Base-by-base conservation (phyloP, 805 yeast species). In the Candida tibetensis region DNA sequence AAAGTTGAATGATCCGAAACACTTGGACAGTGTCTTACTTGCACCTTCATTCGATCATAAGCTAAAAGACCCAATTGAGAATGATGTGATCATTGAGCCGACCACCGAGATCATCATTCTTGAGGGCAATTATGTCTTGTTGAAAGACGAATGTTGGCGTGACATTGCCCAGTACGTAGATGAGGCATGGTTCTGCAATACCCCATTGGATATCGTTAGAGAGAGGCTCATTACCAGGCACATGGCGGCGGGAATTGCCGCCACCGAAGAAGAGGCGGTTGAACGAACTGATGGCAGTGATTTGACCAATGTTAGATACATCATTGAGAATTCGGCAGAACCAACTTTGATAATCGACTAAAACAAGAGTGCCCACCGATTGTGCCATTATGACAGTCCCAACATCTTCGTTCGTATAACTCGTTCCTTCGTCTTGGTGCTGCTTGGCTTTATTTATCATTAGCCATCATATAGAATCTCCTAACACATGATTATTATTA, bases 211-310 rank as follows among this genome's bases (percentile, higher is more conserved):
- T 0, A 52, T 36, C 14, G 44, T 41, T 14, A 34, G 42, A 16
- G 45, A 45, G 15, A 40, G 62, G 9, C 43, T 56, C 5, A 46
- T 56, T 5, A 32, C 39, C 17, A 40, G 60, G n/a, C 62, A 57
- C 35, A 17, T 57, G 32, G 44, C 44, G n/a, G 45, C 55, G 31
- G 60, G 59, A 2, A 49, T 55, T 3, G 40, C 42, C 6, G 12
- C 36, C 12, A 33, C 28, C 4, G 46, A 72, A 8, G 69, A 74
- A 37, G 76, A 72, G 41, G 90, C 89, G 0, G 53, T 59, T 3
- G 61, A 57, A 8, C 64, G 79, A 39, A 80, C 73, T 18, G 71
- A 70, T 35, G 55, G 60, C 2, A 81, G 77, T 50, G 96, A 89
- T 56, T 52, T 75, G 22, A 62, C 72, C 7, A 90, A 90, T 57